phyloP scores from a whole-genome alignment of 2,329 filamentous ascomycete species.

The Fusarium nanum region DNA sequence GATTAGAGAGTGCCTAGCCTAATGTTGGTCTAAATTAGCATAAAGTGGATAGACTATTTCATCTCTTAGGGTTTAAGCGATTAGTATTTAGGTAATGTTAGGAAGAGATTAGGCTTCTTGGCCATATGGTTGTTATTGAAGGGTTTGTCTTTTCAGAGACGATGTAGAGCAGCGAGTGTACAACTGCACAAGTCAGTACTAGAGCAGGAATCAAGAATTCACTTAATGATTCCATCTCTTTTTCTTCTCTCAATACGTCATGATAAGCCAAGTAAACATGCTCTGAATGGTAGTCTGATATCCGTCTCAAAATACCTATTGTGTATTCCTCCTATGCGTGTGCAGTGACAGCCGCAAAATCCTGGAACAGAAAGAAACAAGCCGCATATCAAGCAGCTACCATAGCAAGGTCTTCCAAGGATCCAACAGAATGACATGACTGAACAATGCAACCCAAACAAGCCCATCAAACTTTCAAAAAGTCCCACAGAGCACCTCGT shows the following conservation, averaged over 20 bases:
- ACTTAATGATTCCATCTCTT: accelerated
- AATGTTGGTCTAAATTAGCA: background rate
- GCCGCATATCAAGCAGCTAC: accelerated
- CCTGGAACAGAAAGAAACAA: background rate
- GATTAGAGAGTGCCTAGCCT: background rate
- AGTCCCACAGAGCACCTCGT: constrained; percentile 50
- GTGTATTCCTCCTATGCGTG: accelerated
- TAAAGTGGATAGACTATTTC: background rate
- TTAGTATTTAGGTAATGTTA: accelerated
- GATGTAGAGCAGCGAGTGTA: background rate
- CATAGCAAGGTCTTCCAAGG: accelerated
- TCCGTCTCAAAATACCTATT: background rate
- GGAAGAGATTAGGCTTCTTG: background rate
- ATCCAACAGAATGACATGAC: background rate
- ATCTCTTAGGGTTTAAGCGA: background rate
- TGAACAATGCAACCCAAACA: background rate
- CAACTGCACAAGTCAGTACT: background rate
- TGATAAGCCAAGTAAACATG: background rate
- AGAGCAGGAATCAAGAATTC: background rate
- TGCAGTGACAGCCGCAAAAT: background rate
- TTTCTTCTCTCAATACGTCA: background rate
- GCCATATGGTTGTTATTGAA: background rate
- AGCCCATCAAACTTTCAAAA: constrained; percentile 29
- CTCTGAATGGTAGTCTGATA: background rate
- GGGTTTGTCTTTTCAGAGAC: background rate